These are phyloP conservation scores for Ceriops tagal DNA, from an alignment of 345 rosid genomes.

Conservation along the genomic window DNA sequence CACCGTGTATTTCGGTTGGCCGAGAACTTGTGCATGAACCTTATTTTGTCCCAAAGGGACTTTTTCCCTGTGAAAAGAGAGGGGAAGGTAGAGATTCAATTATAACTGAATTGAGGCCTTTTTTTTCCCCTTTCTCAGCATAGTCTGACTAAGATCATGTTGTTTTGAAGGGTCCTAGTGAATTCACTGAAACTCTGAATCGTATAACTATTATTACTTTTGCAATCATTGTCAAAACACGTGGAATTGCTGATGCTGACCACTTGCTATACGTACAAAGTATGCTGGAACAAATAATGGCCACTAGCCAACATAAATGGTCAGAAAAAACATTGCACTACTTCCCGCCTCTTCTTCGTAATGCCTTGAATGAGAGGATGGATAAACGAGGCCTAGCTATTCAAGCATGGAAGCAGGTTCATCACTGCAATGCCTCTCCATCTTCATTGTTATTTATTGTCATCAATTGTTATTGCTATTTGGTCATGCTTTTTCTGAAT, in stretches of 20 bases:
- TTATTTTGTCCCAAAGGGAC: conserved; percentile 86
- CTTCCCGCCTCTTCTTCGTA: conserved; percentile 83
- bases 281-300: conserved; percentile 86
- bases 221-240: conserved; percentile 89
- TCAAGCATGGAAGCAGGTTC: conserved; percentile 88
- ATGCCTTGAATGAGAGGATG: conserved; percentile 53
- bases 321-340: conserved; percentile 80
- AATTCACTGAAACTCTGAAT: conserved; percentile 94
- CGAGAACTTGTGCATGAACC: conserved; percentile 91
- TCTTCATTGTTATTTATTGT: neutral
- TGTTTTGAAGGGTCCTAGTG: conserved; percentile 83
- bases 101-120: conserved; percentile 7
- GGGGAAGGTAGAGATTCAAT: conserved; percentile 60
- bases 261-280: conserved; percentile 81
- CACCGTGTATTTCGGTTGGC: conserved; percentile 91
- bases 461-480: no score
- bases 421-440: conserved; percentile 8
- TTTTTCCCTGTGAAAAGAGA: conserved; percentile 87
- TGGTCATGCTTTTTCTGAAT: neutral
- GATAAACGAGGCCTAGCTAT: conserved; percentile 68
- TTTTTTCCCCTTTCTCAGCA: conserved; percentile 13
- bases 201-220: conserved; percentile 82
- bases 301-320: conserved; percentile 93
- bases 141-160: conserved; percentile 14
- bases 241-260: conserved; percentile 98